Conservation (phyloP, 176 grass and related monocot genomes). For the Carex parvula region DNA sequence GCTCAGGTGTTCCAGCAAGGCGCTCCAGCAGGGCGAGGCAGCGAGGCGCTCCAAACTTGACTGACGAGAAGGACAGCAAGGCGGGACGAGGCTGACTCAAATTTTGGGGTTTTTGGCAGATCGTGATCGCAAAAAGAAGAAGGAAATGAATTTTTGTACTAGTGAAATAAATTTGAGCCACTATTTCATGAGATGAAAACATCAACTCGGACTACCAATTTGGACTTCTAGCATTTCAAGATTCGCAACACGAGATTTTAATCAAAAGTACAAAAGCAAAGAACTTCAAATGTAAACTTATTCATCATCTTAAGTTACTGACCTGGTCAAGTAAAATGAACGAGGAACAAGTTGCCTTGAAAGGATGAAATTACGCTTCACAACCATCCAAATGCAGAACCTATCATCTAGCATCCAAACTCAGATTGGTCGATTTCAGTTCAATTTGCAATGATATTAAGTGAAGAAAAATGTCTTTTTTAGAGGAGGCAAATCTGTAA, state of each 20-base stretch:
- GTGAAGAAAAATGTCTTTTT: neutral
- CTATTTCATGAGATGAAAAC: neutral
- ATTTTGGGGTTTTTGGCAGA: too few relatives aligned
- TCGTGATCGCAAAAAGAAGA: too few relatives aligned
- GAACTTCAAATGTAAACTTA: neutral
- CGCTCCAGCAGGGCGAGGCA: too few relatives aligned
- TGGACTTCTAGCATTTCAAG: neutral
- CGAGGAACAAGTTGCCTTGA: neutral
- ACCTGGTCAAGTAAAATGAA: constrained; percentile 35
- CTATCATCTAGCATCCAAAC: neutral
- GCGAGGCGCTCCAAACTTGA: too few relatives aligned
- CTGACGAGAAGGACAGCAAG: too few relatives aligned
- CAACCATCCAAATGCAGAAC: neutral
- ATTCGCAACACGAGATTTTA: neutral
- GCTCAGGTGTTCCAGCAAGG: too few relatives aligned
- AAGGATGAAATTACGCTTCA: neutral
- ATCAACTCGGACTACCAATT: neutral
- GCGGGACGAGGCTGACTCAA: too few relatives aligned
- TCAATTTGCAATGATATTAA: neutral
- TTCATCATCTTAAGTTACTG: constrained; percentile 14
- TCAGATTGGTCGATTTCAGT: neutral
- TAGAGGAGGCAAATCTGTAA: neutral
- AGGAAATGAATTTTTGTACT: too few relatives aligned
- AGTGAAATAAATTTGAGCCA: neutral
- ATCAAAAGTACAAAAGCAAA: neutral